These are phyloP conservation scores for Asterella californica DNA, from an alignment of 225 moss, liverwort and hornwort species.

Conservation along the genomic window DNA sequence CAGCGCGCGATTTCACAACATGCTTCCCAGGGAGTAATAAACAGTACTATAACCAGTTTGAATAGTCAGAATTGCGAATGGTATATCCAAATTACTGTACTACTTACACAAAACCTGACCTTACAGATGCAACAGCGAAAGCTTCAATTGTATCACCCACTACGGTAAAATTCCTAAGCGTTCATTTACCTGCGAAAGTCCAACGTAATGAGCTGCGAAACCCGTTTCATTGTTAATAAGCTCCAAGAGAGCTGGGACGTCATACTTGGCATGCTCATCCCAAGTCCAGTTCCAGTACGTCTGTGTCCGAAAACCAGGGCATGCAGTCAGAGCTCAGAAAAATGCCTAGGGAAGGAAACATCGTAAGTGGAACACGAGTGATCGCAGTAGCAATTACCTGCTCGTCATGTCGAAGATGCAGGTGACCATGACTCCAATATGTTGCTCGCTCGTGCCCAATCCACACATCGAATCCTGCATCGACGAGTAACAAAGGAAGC, in stretches of 20 bases:
- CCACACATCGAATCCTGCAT: slow-evolving; percentile 83
- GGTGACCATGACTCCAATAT: slow-evolving; percentile 67
- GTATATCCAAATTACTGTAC: too few species aligned
- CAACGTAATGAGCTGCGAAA: slow-evolving; percentile 29
- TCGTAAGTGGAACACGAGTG: not conserved
- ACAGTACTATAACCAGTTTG: too few species aligned
- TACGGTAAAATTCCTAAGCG: not conserved
- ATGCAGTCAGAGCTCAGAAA: not conserved
- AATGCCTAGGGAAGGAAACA: not conserved
- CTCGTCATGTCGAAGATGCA: slow-evolving; percentile 25
- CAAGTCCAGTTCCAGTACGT: slow-evolving; percentile 48
- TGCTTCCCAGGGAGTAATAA: too few species aligned
- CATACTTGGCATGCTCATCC: slow-evolving; percentile 45
- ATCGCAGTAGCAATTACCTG: slow-evolving; percentile 26
- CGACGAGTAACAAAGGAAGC: slow-evolving; percentile 57
- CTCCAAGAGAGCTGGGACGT: slow-evolving; percentile 38
- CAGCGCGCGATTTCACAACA: too few species aligned
- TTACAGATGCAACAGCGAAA: too few species aligned
- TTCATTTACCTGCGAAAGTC: slow-evolving; percentile 35
- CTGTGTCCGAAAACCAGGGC: slow-evolving; percentile 2
- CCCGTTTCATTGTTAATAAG: slow-evolving; percentile 24
- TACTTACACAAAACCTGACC: too few species aligned
- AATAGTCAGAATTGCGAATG: too few species aligned
- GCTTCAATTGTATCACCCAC: not conserved
- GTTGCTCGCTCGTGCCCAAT: slow-evolving; percentile 85